These are phyloP conservation scores for Exserohilum rostratum DNA, from an alignment of 2,329 filamentous ascomycete genomes.

Conservation along the genomic window DNA sequence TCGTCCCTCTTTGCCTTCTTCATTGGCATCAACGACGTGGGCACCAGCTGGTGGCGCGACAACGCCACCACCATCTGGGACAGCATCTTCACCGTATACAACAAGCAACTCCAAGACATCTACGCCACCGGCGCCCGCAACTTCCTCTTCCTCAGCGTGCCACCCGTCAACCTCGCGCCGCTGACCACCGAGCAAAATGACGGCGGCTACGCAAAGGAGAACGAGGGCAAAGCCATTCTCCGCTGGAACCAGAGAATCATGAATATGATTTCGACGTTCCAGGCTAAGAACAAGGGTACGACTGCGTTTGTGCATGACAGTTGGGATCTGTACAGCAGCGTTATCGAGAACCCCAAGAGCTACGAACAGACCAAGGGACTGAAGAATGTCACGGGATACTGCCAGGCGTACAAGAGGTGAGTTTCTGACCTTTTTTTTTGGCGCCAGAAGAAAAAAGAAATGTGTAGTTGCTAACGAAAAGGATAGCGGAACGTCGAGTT, in stretches of 20 bases:
- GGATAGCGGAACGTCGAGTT: slow-evolving; percentile 45
- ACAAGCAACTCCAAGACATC: slow-evolving; percentile 46
- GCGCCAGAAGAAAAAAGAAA: no score
- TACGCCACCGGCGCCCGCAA: slow-evolving; percentile 56
- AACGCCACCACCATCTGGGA: slow-evolving; percentile 44
- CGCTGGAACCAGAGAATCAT: slow-evolving; percentile 59
- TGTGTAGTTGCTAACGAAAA: slow-evolving; percentile 13
- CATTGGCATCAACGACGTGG: slow-evolving; percentile 64
- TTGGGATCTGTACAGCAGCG: slow-evolving; percentile 57
- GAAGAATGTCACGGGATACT: slow-evolving; percentile 64
- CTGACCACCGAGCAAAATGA: slow-evolving; percentile 50
- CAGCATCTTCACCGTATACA: slow-evolving; percentile 48
- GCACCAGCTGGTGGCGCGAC: slow-evolving; percentile 54
- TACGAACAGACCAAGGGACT: slow-evolving; percentile 59
- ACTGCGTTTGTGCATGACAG: slow-evolving; percentile 61
- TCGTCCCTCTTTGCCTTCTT: slow-evolving; percentile 59
- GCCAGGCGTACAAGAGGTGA: slow-evolving; percentile 59
- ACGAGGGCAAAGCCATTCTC: slow-evolving; percentile 53
- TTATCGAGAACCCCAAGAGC: slow-evolving; percentile 59
- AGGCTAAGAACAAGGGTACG: slow-evolving; percentile 46
- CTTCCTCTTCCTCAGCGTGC: slow-evolving; percentile 57
- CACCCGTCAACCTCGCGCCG: slow-evolving; percentile 60
- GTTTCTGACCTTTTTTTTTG: no score
- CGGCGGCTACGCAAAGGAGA: slow-evolving; percentile 37
- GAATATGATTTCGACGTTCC: slow-evolving; percentile 52